Conservation (phyloP, 768 basidiomycete species). For the Brasilioporus rufonigricans region DNA sequence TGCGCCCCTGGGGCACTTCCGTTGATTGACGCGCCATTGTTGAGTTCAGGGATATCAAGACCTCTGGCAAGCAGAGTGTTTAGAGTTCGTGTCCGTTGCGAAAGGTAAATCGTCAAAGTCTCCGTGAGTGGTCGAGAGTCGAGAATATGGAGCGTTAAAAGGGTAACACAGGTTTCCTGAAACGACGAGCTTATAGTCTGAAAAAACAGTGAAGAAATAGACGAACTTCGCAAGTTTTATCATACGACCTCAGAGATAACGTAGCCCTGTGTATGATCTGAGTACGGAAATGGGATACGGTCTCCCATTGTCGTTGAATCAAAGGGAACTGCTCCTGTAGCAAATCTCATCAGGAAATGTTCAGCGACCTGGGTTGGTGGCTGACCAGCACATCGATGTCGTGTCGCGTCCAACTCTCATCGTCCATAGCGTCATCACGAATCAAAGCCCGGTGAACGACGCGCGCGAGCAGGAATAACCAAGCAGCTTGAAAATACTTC, state of each 20-base stretch:
- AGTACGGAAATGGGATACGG: conserved; percentile 78
- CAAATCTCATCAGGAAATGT: background rate
- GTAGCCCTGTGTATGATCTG: conserved; percentile 92
- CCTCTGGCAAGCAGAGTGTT: conserved; percentile 41
- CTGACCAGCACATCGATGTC: conserved; percentile 64
- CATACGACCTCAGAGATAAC: conserved; percentile 64
- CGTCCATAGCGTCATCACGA: conserved; percentile 61
- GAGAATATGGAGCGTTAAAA: conserved; percentile 83
- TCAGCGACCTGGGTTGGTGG: background rate
- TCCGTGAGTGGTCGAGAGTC: conserved; percentile 81
- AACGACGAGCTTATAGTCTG: background rate
- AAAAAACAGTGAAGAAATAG: background rate
- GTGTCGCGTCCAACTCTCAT: conserved; percentile 53
- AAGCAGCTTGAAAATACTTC: conserved; percentile 78
- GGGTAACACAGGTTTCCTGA: conserved; percentile 72
- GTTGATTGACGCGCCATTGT: conserved; percentile 37
- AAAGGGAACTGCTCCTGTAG: conserved; percentile 81
- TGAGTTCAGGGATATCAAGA: conserved; percentile 17
- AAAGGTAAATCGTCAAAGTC: conserved; percentile 65
- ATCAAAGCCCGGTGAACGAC: conserved; percentile 79
- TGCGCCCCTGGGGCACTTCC: conserved; percentile 31
- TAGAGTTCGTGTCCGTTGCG: conserved; percentile 65
- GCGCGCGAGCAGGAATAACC: conserved; percentile 82
- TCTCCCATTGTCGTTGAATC: conserved; percentile 91
- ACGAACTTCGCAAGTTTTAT: conserved; percentile 52